Evolutionary conservation across 2,329 filamentous ascomycete species (phyloP), one percentile per base, ranked within the genome.

Genomic region (Botrytis aclada): DNA sequence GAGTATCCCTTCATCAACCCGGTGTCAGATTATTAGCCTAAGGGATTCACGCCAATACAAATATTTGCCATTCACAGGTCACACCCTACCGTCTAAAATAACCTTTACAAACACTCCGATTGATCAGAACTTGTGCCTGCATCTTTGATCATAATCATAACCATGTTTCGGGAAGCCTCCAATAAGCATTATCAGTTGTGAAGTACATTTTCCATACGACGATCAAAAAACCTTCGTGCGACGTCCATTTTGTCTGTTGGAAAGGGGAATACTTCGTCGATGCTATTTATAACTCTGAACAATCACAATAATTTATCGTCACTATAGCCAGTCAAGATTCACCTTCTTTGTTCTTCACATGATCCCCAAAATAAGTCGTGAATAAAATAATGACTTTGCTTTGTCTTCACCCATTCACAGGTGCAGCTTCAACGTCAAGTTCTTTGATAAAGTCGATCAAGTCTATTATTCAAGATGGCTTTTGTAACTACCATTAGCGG

Each of bases 371-470:
- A 56, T 67, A 67, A 39, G 18, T 56, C 9, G 34, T 67, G 65
- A 67, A 67, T 67, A 14, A 29, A 47, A 67, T 67, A 6, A 18
- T 41, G 22, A 22, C 9, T 41, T 41, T 54, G 65, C 65, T 67
- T 67, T 67, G 65, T 67, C 47, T 66, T 66, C n/a, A 10, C 39
- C 65, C 65, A 67, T 67, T 67, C 65, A 67, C 34, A 67, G 5
- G 37, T 56, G 18, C 25, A 67, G 16, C 16, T 56, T 43, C 47
- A 41, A 56, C 18, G 25, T 39, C 47, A 20, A 54, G 18, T 67
- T 56, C 65, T 67, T 67, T 67, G 65, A 67, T 67, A 41, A 56
- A 41, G 6, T 32, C 9, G 25, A 41, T 32, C 25, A 32, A 41
- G 25, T 16, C 45, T 66, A 54, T 45, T 66, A 54, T 45, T 22